phyloP scores from a whole-genome alignment of 2,329 filamentous ascomycete genomes.

The Hymenoscyphus infarciens region DNA sequence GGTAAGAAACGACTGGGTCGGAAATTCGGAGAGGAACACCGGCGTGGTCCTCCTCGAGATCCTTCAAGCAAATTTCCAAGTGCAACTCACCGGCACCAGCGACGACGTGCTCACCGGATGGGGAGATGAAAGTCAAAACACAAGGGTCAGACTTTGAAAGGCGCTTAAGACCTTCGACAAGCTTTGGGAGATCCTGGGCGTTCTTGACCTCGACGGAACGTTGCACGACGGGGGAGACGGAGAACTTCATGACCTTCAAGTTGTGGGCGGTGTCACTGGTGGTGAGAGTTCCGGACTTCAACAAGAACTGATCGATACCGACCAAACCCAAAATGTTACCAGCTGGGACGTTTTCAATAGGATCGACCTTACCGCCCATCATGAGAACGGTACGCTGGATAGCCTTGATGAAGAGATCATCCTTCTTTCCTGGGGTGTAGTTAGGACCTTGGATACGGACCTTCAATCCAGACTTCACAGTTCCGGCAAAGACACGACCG shows the following conservation, averaged over 20 bases:
- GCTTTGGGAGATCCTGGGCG: conserved; percentile 98
- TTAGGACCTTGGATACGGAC: conserved; percentile 99
- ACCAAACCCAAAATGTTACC: conserved; percentile 99
- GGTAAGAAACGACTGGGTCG: conserved; percentile 97
- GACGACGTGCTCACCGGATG: conserved; percentile 97
- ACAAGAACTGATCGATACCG: conserved; percentile 99
- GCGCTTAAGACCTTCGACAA: conserved; percentile 99
- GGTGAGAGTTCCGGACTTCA: conserved; percentile 99
- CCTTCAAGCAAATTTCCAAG: conserved; percentile 99
- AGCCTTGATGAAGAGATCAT: conserved; percentile 98
- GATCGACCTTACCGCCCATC: conserved; percentile 99
- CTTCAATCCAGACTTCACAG: conserved; percentile 95
- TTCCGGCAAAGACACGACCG: conserved; percentile 99
- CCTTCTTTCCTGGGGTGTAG: conserved; percentile 97
- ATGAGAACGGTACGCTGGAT: conserved; percentile 99
- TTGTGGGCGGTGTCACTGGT: conserved; percentile 98
- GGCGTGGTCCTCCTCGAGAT: conserved; percentile 99
- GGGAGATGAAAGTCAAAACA: conserved; percentile 83
- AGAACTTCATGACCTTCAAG: conserved; percentile 99
- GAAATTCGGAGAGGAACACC: conserved; percentile 97
- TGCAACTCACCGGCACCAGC: conserved; percentile 99
- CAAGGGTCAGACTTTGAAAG: conserved; percentile 99
- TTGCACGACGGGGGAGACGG: conserved; percentile 96
- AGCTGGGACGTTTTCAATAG: conserved; percentile 97
- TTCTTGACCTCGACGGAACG: conserved; percentile 99